Evolutionary conservation across 2,329 filamentous ascomycete genomes (phyloP).

Genomic region (Endocalyx cinctus): DNA sequence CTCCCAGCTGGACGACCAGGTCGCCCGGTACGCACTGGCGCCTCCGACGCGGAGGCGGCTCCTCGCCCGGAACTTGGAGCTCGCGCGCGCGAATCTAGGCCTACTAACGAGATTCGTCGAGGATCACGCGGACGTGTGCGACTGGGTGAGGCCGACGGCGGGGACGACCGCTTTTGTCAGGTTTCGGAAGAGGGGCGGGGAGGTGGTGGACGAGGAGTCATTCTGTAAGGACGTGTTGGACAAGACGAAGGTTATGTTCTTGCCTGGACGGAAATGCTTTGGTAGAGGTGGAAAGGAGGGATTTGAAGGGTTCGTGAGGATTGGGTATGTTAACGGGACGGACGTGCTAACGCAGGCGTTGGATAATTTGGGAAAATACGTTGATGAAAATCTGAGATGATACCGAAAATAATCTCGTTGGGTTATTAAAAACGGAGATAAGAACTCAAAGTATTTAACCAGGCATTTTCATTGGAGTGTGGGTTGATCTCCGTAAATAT

Average conservation of each 20-base stretch:
- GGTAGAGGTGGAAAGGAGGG: conserved; percentile 38
- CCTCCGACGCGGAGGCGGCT: conserved; percentile 33
- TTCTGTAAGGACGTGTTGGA: conserved; percentile 67
- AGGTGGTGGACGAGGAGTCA: conserved; percentile 64
- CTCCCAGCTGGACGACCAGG: conserved; percentile 73
- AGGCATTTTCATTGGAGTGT: too few relatives aligned
- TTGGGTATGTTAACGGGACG: conserved; percentile 72
- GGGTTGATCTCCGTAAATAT: too few relatives aligned
- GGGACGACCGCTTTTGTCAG: conserved; percentile 77
- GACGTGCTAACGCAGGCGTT: conserved; percentile 64
- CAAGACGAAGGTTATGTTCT: conserved; percentile 66
- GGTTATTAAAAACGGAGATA: too few relatives aligned
- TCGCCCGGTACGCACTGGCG: conserved; percentile 71
- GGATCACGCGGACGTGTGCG: conserved; percentile 55
- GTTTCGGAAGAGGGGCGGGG: conserved; percentile 54
- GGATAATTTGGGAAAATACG: conserved; percentile 39
- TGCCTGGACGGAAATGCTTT: conserved; percentile 71
- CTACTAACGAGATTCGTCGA: conserved; percentile 59
- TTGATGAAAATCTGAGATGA: conserved; percentile 28
- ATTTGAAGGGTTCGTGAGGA: conserved; percentile 71
- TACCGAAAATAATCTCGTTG: too few relatives aligned
- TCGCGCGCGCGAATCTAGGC: conserved; percentile 57
- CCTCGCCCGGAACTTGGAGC: conserved; percentile 55
- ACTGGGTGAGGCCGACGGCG: conserved; percentile 67
- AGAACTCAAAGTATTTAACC: too few relatives aligned